Evolutionary conservation across 169 alveolate species (phyloP), one percentile per base, ranked within the genome.

Genomic region (Prorocentrum cordatum): DNA sequence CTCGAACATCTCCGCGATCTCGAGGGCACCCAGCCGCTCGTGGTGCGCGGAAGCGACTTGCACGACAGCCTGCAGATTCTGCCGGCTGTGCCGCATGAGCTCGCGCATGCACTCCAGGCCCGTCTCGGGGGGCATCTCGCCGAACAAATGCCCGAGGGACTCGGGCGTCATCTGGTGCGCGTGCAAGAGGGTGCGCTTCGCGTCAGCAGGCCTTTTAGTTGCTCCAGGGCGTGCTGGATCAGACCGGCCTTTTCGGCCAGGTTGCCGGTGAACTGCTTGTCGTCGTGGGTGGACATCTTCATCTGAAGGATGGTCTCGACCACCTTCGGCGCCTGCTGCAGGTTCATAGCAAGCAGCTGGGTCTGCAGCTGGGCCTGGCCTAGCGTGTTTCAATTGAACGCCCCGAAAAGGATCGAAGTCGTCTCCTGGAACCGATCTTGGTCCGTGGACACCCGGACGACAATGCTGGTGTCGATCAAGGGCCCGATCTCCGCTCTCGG

Each of bases 281-380:
- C 99, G 94, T 96, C 98, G 94, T 98, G 97, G 38, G 99, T 96
- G 93, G 98, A 97, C 58, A 95, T 96, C 75, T 96, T 95, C 95
- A 97, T 93, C 91, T 97, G 97, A 93, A 98, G 95, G 42, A 98
- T 96, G 45, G 98, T 96, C 80, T 97, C 99, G 18, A 99, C 99
- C 36, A 97, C 99, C 91, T 96, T 92, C 33, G 94, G 94, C 32
- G 93, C 91, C 64, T 91, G 93, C 93, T 94, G 93, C 68, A 98
- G 93, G 93, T 98, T 98, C 80, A 97, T 95, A 92, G 97, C 99
- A 68, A 98, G 94, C 64, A 98, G 96, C 92, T 97, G 97, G 33
- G 99, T 98, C 95, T 98, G 99, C 38, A 98, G 95, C 89, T 95
- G 97, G 32, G 97, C 98, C 91, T 98, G 99, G 94, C 97, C 99